Percentiles rank a stretch among this genome's conserved stretches.
Evolutionary conservation across 176 grass and related monocot species (phyloP).

Genomic region (Oryza punctata): DNA sequence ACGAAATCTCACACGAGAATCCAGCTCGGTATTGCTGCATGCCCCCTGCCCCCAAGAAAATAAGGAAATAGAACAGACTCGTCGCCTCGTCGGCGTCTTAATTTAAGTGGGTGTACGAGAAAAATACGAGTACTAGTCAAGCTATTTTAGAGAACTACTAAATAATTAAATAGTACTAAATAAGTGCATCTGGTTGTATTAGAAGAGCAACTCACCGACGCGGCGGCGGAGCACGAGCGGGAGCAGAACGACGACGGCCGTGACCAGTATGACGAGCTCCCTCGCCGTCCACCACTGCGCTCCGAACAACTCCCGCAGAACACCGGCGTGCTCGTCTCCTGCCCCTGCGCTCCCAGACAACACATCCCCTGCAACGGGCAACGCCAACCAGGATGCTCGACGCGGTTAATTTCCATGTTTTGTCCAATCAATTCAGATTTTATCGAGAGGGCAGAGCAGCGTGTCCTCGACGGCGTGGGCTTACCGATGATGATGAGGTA

Average conservation of each 20-base stretch:
- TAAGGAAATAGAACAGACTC: too few relatives aligned
- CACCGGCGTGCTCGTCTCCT: slow-evolving; percentile 58
- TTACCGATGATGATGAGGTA: slow-evolving; percentile 96
- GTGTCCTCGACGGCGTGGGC: neutral
- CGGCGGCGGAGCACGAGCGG: slow-evolving; percentile 79
- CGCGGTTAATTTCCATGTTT: neutral
- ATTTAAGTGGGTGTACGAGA: too few relatives aligned
- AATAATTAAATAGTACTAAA: neutral
- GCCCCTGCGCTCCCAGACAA: slow-evolving; percentile 61
- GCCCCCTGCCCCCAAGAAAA: too few relatives aligned
- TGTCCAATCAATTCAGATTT: too few relatives aligned
- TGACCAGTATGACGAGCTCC: slow-evolving; percentile 58
- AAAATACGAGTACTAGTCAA: neutral
- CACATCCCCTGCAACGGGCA: slow-evolving; percentile 71
- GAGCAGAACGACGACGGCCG: slow-evolving; percentile 56
- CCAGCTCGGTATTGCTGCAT: too few relatives aligned
- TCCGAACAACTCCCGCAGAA: slow-evolving; percentile 81
- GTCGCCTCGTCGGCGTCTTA: too few relatives aligned
- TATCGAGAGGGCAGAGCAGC: neutral
- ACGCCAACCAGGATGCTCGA: slow-evolving; percentile 6
- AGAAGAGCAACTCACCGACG: slow-evolving; percentile 56
- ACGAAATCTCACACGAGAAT: too few relatives aligned
- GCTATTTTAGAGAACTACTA: neutral
- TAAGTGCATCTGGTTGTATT: neutral
- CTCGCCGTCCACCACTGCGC: slow-evolving; percentile 74